Conservation (phyloP, 73 alveolate species). For the Paramecium sonneborni region DNA sequence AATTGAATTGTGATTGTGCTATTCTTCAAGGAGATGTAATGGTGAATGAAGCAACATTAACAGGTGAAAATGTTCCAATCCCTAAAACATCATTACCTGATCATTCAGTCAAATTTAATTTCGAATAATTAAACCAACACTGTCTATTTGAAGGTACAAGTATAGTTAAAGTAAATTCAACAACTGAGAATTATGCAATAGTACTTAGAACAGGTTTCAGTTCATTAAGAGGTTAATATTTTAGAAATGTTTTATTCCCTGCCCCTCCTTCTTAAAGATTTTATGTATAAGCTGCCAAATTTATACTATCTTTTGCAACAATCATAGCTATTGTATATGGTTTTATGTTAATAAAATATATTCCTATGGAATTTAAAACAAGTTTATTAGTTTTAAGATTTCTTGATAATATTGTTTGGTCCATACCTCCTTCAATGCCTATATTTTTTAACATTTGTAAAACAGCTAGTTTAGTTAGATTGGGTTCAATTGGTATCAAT, state of each 20-base stretch:
- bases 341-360: conserved; percentile 9
- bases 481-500: conserved; percentile 63
- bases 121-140: neutral
- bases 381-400: neutral
- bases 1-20: conserved; percentile 88
- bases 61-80: conserved; percentile 95
- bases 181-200: conserved; percentile 52
- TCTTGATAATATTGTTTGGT: conserved; percentile 58
- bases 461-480: conserved; percentile 70
- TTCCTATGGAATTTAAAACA: conserved; percentile 35
- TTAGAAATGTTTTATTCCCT: conserved; percentile 79
- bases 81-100: conserved; percentile 81
- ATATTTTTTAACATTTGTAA: conserved; percentile 63
- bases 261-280: conserved; percentile 29
- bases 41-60: conserved; percentile 94
- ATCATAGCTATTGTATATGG: conserved; percentile 18
- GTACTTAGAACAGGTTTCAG: conserved; percentile 76
- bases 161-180: conserved; percentile 19
- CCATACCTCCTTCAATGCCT: conserved; percentile 66
- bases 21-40: conserved; percentile 84
- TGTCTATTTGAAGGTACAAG: conserved; percentile 66
- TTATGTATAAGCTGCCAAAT: conserved; percentile 1
- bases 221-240: conserved; percentile 77
- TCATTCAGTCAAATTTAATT: neutral
- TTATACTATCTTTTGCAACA: neutral